Conservation (phyloP, 352 stramenopile genomes). For the Globisporangium spiculum region DNA sequence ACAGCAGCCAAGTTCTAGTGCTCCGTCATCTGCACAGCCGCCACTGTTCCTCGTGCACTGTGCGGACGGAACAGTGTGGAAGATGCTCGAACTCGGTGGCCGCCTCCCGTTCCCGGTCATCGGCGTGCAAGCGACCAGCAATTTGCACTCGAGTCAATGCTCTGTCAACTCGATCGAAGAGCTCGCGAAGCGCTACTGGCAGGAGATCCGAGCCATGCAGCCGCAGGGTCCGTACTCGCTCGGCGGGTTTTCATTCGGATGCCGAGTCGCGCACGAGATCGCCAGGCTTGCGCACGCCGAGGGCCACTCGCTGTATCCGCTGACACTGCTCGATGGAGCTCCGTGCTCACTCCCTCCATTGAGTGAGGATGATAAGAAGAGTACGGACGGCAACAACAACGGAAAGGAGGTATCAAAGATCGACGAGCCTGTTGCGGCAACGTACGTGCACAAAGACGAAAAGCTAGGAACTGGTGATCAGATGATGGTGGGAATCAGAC, state of each 20-base stretch:
- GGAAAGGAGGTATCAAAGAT: background rate
- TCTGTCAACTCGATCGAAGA: slow-evolving; percentile 25
- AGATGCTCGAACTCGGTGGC: slow-evolving; percentile 46
- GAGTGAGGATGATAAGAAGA: background rate
- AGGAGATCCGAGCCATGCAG: slow-evolving; percentile 30
- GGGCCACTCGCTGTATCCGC: slow-evolving; percentile 28
- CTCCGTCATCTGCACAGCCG: background rate
- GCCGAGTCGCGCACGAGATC: slow-evolving; percentile 47
- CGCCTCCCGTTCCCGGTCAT: slow-evolving; percentile 34
- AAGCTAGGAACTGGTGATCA: background rate
- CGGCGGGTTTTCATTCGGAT: slow-evolving; percentile 65
- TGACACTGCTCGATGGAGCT: slow-evolving; percentile 43
- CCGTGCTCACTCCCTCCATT: slow-evolving; percentile 21
- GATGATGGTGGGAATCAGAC: background rate
- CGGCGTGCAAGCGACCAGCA: slow-evolving; percentile 28
- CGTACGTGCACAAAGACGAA: background rate
- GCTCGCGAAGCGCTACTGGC: slow-evolving; percentile 40
- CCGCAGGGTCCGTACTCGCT: slow-evolving; percentile 35
- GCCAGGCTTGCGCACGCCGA: slow-evolving; percentile 25
- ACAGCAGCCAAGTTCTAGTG: background rate
- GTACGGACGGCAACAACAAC: background rate
- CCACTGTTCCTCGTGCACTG: slow-evolving; percentile 54
- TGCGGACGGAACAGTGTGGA: slow-evolving; percentile 57
- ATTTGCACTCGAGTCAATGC: background rate
- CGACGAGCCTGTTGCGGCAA: background rate